Base-by-base conservation (phyloP, 2,329 filamentous ascomycete genomes). In the Apiospora rasikravindrae region DNA sequence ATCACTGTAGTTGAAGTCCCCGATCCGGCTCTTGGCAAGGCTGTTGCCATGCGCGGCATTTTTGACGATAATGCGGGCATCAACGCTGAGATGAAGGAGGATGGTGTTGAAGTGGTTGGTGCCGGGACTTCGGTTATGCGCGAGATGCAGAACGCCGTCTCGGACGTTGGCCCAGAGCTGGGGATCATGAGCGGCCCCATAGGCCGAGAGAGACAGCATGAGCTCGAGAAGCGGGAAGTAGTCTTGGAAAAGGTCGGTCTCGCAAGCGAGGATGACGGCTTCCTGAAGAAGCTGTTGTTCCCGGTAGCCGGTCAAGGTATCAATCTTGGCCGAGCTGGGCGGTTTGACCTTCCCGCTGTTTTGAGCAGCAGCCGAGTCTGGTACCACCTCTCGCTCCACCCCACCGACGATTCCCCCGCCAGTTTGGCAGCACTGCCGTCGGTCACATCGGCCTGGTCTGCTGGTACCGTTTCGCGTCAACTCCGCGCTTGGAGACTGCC, bases 41-140 rank as follows among this genome's bases (percentile, higher is more conserved):
- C 96, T 0, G 83, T 97, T n/a, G 91, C 94, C 16, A 90, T 99
- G 84, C 93, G 94, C 51, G 94, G 94, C 19, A 90, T 98, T 47
- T 99, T 99, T 77, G 96, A 99, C 76, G 96, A 98, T 77, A 90
- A 87, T n/a, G 86, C 92, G 26, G 96, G 96, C 69, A 98, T 99
- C 84, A 98, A 98, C 77, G 89, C 93, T 0, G 96, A 99, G 84
- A 98, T 99, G 95, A 97, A 96, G 78, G 92, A 96, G 74, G 96
- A 99, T 76, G 96, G 96, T 13, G 89, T 99, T 0, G 89, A 93
- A n/a, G 88, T 97, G 2, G 84, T 88, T 0, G 77, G 92, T 0
- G 91, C 91, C 1, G 93, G 93, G n/a, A 92, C 92, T 72, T 97
- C 96, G 0, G 92, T 98, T 13, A 81, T 96, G 19, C 91, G 93